phyloP scores from a whole-genome alignment of 352 stramenopile species.

The Pythium aquatile region DNA sequence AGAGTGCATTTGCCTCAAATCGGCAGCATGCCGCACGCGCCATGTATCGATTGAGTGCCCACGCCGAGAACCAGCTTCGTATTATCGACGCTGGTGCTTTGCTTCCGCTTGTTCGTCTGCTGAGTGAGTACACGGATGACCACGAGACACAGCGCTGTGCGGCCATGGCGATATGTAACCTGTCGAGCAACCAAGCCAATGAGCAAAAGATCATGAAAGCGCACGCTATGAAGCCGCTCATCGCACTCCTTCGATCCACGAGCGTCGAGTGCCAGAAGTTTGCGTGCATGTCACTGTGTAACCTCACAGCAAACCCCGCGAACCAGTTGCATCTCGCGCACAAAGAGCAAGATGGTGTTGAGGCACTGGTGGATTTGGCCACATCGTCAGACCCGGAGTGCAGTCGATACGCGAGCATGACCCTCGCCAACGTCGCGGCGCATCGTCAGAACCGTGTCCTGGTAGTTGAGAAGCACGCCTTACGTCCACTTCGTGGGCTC shows the following conservation, averaged over 20 bases:
- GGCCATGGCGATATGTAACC: conserved; percentile 86
- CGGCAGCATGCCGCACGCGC: conserved; percentile 83
- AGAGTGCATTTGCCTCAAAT: conserved; percentile 61
- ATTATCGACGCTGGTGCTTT: conserved; percentile 87
- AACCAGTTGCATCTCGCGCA: conserved; percentile 91
- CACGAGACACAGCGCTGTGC: conserved; percentile 72
- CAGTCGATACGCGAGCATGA: conserved; percentile 91
- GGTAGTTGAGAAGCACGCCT: conserved; percentile 84
- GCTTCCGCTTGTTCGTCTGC: conserved; percentile 62
- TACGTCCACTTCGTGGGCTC: conserved; percentile 79
- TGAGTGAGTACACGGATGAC: conserved; percentile 45
- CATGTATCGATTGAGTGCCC: conserved; percentile 88
- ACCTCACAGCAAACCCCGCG: conserved; percentile 88
- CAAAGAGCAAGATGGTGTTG: conserved; percentile 57
- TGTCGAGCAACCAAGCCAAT: conserved; percentile 70
- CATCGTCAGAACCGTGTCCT: conserved; percentile 85
- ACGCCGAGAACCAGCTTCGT: conserved; percentile 83
- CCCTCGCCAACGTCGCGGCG: conserved; percentile 92
- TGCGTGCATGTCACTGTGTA: conserved; percentile 94
- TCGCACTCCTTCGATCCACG: conserved; percentile 49
- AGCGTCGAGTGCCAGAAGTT: conserved; percentile 78
- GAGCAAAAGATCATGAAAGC: conserved; percentile 82
- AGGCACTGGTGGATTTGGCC: conserved; percentile 82
- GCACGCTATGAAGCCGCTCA: conserved; percentile 57
- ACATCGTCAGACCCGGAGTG: conserved; percentile 69